Evolutionary conservation across 23 red algal species (phyloP).

Genomic region (Gracilaria caudata): DNA sequence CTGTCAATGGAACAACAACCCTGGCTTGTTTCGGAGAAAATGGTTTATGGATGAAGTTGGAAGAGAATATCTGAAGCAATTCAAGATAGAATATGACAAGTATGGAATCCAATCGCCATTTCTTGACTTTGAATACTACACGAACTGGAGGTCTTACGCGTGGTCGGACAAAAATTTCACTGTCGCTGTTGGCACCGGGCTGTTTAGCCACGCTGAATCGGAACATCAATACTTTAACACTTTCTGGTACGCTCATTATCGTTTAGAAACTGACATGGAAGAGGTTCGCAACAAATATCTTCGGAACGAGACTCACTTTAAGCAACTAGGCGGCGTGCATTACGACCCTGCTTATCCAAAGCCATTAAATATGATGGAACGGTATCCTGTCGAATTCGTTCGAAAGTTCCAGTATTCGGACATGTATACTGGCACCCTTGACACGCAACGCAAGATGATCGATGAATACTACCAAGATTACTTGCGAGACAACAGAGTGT

Average conservation of each 20-base stretch:
- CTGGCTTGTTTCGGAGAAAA: constrained; percentile 57
- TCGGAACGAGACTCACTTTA: constrained; percentile 57
- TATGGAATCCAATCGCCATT: constrained; percentile 57
- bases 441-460: constrained; percentile 53
- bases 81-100: constrained; percentile 53
- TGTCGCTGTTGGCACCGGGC: constrained; percentile 60
- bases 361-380: constrained; percentile 44
- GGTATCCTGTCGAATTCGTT: constrained; percentile 71
- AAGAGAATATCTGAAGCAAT: constrained; percentile 47
- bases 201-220: constrained; percentile 65
- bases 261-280: constrained; percentile 45
- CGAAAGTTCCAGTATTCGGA: constrained; percentile 50
- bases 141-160: constrained; percentile 64
- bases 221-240: constrained; percentile 69
- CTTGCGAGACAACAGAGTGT: constrained; percentile 24
- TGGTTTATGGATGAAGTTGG: constrained; percentile 74
- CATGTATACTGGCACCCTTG: constrained; percentile 44
- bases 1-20: constrained; percentile 82
- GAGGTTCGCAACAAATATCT: constrained; percentile 58
- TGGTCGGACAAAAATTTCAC: constrained; percentile 70
- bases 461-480: constrained; percentile 46
- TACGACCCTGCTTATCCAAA: constrained; percentile 28
- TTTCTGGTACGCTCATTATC: constrained; percentile 71
- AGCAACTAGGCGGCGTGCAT: constrained; percentile 69
- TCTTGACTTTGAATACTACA: constrained; percentile 83